phyloP scores from a whole-genome alignment of 2,329 filamentous ascomycete species.

The Hypoxylon sp. region DNA sequence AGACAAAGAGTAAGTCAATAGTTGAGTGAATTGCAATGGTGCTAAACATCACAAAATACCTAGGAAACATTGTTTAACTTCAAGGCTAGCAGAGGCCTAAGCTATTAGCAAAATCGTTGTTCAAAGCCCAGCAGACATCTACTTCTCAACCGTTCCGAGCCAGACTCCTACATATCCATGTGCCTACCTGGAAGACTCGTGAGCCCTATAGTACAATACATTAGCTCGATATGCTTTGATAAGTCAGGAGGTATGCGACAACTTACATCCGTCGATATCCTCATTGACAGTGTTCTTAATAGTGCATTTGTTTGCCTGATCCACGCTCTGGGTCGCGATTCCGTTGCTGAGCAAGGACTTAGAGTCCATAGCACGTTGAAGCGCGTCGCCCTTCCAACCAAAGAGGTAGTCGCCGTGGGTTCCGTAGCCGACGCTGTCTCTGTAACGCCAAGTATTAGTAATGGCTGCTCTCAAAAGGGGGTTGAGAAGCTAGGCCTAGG shows the following conservation, averaged over 20 bases:
- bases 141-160: conserved; percentile 2
- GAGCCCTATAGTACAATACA: conserved; percentile 30
- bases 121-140: background rate
- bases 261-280: conserved; percentile 54
- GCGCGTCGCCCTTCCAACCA: conserved; percentile 53
- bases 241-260: background rate
- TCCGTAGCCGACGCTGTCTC: conserved; percentile 52
- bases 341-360: conserved; percentile 53
- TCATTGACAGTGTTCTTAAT: conserved; percentile 50
- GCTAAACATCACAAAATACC: background rate
- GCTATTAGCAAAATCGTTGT: background rate
- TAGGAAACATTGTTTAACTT: conserved; percentile 13
- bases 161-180: conserved; percentile 39
- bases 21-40: background rate
- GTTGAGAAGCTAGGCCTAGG: background rate
- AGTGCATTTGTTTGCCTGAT: conserved; percentile 49
- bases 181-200: conserved; percentile 35
- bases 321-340: conserved; percentile 51
- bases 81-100: conserved; percentile 14
- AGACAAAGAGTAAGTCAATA: background rate
- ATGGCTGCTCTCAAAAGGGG: background rate
- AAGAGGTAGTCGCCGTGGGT: conserved; percentile 54
- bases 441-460: background rate
- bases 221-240: conserved; percentile 17
- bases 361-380: conserved; percentile 59